Evolutionary conservation across 2,329 filamentous ascomycete species (phyloP).

Genomic region (Bipolaris gigantea): DNA sequence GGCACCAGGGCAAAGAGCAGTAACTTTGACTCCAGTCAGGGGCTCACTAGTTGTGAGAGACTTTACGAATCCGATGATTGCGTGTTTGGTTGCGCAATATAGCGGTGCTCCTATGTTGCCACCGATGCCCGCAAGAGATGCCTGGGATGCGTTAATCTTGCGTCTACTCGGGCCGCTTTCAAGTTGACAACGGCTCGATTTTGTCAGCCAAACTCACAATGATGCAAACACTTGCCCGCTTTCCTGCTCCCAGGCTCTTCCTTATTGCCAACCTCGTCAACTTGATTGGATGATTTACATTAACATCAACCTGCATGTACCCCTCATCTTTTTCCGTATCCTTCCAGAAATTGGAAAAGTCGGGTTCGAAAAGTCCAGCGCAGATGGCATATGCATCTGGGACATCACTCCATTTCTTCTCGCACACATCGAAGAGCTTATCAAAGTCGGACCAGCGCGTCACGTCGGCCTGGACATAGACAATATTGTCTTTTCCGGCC

Average conservation of each 20-base stretch:
- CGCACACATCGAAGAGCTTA: constrained; percentile 30
- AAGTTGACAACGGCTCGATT: not conserved
- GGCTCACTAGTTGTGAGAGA: constrained; percentile 29
- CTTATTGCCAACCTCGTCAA: constrained; percentile 35
- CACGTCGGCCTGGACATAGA: constrained; percentile 35
- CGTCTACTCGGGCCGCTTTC: not conserved
- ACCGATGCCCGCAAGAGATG: constrained; percentile 30
- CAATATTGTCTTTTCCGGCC: constrained; percentile 23
- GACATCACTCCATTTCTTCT: constrained; percentile 35
- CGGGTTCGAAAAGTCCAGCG: constrained; percentile 36
- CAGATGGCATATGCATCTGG: constrained; percentile 40
- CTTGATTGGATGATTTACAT: constrained; percentile 38
- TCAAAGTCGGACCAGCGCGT: constrained; percentile 31
- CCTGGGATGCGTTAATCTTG: constrained; percentile 11
- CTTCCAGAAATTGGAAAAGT: constrained; percentile 37
- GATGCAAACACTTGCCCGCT: constrained; percentile 37
- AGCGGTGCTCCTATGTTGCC: constrained; percentile 32
- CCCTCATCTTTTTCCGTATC: constrained; percentile 33
- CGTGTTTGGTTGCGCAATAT: constrained; percentile 39
- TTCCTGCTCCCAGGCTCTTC: constrained; percentile 31
- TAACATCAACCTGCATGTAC: constrained; percentile 36
- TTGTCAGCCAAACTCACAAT: constrained; percentile 24
- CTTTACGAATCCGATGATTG: constrained; percentile 38
- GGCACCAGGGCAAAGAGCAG: constrained; percentile 30
- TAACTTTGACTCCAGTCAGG: constrained; percentile 37